Conservation (phyloP, 1,284 basidiomycete species). For the Microbotryum lychnidis-dioicae region DNA sequence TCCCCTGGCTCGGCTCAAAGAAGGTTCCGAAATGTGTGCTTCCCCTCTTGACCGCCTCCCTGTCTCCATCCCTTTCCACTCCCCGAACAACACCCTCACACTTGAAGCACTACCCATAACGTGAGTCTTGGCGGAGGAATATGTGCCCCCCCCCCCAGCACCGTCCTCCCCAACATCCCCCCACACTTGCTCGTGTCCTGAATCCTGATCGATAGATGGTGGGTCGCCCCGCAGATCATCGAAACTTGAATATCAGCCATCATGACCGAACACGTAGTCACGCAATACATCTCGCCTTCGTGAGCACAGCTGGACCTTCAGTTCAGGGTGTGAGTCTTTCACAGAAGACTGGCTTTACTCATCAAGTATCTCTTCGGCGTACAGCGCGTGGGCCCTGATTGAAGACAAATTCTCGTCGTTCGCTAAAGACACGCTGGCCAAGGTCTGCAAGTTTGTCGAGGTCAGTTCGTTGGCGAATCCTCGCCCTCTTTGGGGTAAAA, state of each 20-base stretch:
- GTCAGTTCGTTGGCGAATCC: constrained; percentile 44
- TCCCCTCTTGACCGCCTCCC: no score
- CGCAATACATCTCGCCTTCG: constrained; percentile 24
- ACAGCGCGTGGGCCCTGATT: constrained; percentile 40
- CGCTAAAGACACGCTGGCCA: constrained; percentile 75
- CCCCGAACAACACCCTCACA: no score
- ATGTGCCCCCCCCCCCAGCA: no score
- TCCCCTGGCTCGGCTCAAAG: no score
- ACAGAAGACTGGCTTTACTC: not conserved
- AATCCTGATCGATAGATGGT: no score
- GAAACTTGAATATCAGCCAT: not conserved
- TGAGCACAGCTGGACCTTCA: constrained; percentile 1
- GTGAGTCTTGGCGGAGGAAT: no score
- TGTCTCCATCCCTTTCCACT: no score
- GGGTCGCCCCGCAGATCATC: not conserved
- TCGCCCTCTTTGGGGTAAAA: not conserved
- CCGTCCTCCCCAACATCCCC: no score
- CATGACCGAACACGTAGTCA: constrained; percentile 19
- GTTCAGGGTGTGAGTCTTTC: not conserved
- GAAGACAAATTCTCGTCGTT: constrained; percentile 60
- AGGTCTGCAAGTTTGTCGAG: constrained; percentile 76
- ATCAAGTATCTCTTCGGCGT: no score
- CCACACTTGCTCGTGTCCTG: no score
- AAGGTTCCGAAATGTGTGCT: no score
- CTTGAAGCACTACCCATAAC: no score